A percentile compares a stretch with the other conserved stretches of the same genome.
Conservation (phyloP, 305 asterid species). For the Stenogyne calaminthoides region DNA sequence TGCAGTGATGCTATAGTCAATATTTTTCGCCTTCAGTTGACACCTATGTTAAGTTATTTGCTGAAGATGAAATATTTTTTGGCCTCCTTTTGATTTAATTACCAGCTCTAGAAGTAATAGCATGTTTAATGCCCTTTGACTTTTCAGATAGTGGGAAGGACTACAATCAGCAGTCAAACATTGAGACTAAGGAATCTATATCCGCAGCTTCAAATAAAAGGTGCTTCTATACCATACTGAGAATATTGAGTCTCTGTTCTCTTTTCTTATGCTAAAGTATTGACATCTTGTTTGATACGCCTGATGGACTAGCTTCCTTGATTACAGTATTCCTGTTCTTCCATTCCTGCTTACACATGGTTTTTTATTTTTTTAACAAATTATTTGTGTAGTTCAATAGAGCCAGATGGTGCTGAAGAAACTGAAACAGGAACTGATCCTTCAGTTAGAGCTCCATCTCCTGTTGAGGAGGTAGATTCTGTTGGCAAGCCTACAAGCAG, state of each 20-base stretch:
- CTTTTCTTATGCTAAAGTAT: conserved; percentile 21
- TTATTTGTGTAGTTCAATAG: conserved; percentile 55
- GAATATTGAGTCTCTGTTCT: conserved; percentile 30
- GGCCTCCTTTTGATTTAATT: conserved; percentile 25
- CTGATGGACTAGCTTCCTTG: conserved; percentile 22
- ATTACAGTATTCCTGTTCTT: conserved; percentile 25
- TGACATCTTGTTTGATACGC: conserved; percentile 12
- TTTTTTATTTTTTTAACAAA: conserved; percentile 24
- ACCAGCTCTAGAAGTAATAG: conserved; percentile 22
- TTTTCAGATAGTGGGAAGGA: conserved; percentile 75
- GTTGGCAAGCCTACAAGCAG: conserved; percentile 41
- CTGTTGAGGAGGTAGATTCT: conserved; percentile 55
- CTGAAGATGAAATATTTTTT: background rate
- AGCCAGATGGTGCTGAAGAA: conserved; percentile 58
- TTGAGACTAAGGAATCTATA: conserved; percentile 49
- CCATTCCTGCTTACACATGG: conserved; percentile 25
- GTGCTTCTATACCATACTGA: conserved; percentile 47
- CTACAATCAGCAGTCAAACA: conserved; percentile 50
- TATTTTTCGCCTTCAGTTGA: conserved; percentile 13
- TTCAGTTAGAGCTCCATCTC: conserved; percentile 44
- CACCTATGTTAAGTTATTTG: conserved; percentile 11
- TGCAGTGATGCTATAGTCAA: conserved; percentile 9
- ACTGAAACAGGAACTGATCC: conserved; percentile 48
- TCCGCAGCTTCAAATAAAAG: conserved; percentile 65
- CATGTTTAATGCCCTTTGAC: conserved; percentile 30